Conservation (phyloP, 2,329 filamentous ascomycete species). For the Chrysoporthe deuterocubensis region DNA sequence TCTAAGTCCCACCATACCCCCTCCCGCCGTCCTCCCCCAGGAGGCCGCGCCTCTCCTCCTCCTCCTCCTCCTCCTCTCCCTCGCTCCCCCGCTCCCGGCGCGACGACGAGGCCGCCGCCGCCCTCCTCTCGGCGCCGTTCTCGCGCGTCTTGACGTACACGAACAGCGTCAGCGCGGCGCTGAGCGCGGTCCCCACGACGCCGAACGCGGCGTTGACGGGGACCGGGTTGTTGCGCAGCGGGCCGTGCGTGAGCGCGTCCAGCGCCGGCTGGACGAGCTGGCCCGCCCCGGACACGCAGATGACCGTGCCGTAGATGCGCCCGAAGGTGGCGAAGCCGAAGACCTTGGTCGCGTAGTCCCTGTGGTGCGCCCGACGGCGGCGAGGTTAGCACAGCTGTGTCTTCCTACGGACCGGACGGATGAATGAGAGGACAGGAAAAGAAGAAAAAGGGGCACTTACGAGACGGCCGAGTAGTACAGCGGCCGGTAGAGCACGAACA, state of each 20-base stretch:
- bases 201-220: slow-evolving; percentile 67
- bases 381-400: no score
- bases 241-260: slow-evolving; percentile 68
- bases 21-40: background rate
- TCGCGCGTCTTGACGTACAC: slow-evolving; percentile 42
- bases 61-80: background rate
- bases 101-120: no score
- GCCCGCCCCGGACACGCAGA: slow-evolving; percentile 71
- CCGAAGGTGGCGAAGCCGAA: slow-evolving; percentile 80
- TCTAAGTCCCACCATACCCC: background rate
- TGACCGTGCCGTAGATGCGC: slow-evolving; percentile 77
- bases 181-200: slow-evolving; percentile 56
- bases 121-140: slow-evolving; percentile 1
- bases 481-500: slow-evolving; percentile 74
- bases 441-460: slow-evolving; percentile 36
- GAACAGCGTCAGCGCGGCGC: slow-evolving; percentile 58
- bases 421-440: background rate
- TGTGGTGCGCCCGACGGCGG: slow-evolving; percentile 26
- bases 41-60: background rate
- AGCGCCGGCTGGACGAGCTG: slow-evolving; percentile 74
- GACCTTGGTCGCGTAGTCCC: slow-evolving; percentile 77
- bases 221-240: slow-evolving; percentile 64
- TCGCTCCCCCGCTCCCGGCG: background rate
- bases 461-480: slow-evolving; percentile 79
- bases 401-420: no score